Percentiles rank a stretch among this genome's conserved stretches.
These are phyloP conservation scores for Rhodotorula graminis DNA, from an alignment of 768 basidiomycete species.

Conservation along the genomic window DNA sequence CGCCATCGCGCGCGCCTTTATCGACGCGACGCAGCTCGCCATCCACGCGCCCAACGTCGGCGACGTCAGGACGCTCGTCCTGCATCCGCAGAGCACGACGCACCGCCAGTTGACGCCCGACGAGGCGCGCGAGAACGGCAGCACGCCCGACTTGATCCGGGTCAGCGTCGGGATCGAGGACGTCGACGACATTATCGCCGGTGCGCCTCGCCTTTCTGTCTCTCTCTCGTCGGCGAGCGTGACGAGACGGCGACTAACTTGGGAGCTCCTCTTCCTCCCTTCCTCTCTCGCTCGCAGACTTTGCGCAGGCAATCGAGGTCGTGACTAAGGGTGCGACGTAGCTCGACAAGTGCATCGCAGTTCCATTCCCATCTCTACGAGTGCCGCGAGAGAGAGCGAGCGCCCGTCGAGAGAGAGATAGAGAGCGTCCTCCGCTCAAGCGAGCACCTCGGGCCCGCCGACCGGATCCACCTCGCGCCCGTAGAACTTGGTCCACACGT, in stretches of 20 bases:
- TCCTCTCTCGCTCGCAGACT: constrained; percentile 35
- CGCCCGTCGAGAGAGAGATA: too few species aligned
- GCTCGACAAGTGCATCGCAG: too few species aligned
- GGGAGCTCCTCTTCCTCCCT: background rate
- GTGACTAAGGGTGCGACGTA: background rate
- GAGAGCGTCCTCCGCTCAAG: too few species aligned
- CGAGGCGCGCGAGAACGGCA: constrained; percentile 47
- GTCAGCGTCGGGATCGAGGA: constrained; percentile 16
- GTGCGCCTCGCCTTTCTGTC: background rate
- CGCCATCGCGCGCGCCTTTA: constrained; percentile 46
- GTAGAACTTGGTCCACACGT: constrained; percentile 23
- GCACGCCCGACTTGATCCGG: constrained; percentile 1
- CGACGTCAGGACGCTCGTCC: constrained; percentile 59
- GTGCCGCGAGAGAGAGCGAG: too few species aligned
- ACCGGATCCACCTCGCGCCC: constrained; percentile 16
- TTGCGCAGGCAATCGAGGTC: constrained; percentile 47
- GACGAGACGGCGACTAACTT: background rate
- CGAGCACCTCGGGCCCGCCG: constrained; percentile 12
- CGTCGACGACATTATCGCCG: constrained; percentile 48
- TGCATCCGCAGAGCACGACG: constrained; percentile 65
- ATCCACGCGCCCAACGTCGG: constrained; percentile 51
- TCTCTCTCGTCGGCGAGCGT: background rate
- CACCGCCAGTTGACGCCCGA: constrained; percentile 62
- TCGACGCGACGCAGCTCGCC: constrained; percentile 65
- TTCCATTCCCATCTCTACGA: too few species aligned